Evolutionary conservation across 169 alveolate species (phyloP).

Genomic region (Plasmodium yoelii): DNA sequence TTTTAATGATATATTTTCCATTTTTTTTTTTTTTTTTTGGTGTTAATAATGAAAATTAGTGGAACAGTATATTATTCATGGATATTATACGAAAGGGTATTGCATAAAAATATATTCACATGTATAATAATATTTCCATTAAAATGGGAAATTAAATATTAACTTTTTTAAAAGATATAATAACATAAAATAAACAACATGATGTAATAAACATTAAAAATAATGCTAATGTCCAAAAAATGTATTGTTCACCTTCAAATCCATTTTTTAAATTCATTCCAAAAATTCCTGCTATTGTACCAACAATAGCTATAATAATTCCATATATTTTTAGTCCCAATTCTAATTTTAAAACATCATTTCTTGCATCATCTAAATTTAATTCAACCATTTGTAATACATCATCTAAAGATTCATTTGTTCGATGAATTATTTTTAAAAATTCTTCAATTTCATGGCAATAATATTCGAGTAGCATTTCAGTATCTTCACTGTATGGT

Average conservation of each 20-base stretch:
- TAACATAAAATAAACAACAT: conserved; percentile 55
- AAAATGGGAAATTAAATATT: conserved; percentile 15
- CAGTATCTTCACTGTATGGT: conserved; percentile 82
- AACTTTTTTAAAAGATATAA: conserved; percentile 57
- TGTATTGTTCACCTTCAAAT: conserved; percentile 77
- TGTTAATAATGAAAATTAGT: too few species aligned
- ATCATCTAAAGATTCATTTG: conserved; percentile 86
- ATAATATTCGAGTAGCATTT: conserved; percentile 85
- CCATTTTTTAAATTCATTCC: conserved; percentile 89
- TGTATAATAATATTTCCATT: too few species aligned
- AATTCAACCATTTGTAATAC: conserved; percentile 87
- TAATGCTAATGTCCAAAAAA: conserved; percentile 83
- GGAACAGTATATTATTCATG: too few species aligned
- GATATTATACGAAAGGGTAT: too few species aligned
- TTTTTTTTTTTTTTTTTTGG: too few species aligned
- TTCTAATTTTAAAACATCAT: conserved; percentile 84
- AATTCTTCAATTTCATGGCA: conserved; percentile 88
- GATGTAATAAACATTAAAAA: conserved; percentile 79
- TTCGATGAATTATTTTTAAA: conserved; percentile 78
- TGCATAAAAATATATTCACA: too few species aligned
- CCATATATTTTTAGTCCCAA: conserved; percentile 86
- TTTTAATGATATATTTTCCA: too few species aligned
- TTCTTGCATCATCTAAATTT: conserved; percentile 86
- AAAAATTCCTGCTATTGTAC: conserved; percentile 86
- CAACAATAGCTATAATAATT: conserved; percentile 83